Evolutionary conservation across 805 yeast genomes (phyloP).

Genomic region (Phaffomyces opuntiae): DNA sequence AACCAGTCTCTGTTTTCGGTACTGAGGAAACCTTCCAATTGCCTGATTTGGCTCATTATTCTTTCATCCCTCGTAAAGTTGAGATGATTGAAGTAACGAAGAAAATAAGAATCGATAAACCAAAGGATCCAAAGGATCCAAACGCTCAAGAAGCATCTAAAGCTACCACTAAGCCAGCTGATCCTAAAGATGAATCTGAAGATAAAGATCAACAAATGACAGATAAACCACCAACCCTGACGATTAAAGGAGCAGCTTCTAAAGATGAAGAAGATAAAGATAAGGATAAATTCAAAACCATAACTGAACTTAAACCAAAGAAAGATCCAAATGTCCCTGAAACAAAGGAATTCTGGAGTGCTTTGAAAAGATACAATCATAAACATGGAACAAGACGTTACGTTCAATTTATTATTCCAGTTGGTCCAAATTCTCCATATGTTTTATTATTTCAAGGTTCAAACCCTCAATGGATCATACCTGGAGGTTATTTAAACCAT

Average conservation of each 20-base stretch:
- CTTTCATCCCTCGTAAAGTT: slow-evolving; percentile 2
- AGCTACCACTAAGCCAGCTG: no score
- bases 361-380: slow-evolving; percentile 3
- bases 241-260: no score
- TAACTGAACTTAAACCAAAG: not conserved
- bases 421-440: slow-evolving; percentile 8
- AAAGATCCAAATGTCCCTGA: slow-evolving; percentile 3
- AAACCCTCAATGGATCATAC: slow-evolving; percentile 2
- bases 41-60: not conserved
- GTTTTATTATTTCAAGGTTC: slow-evolving; percentile 6
- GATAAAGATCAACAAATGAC: not conserved
- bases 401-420: slow-evolving; percentile 10
- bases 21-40: no score
- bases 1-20: no score
- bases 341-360: slow-evolving; percentile 3
- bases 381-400: slow-evolving; percentile 7
- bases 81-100: slow-evolving; percentile 1
- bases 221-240: not conserved
- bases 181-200: no score
- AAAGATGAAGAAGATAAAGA: no score
- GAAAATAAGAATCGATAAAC: not conserved
- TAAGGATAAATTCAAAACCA: not conserved
- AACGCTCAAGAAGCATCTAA: no score
- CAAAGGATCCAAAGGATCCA: no score
- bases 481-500: slow-evolving; percentile 10